Base-by-base conservation (phyloP, 2,329 filamentous ascomycete species). In the Hymenoscyphus scutula region DNA sequence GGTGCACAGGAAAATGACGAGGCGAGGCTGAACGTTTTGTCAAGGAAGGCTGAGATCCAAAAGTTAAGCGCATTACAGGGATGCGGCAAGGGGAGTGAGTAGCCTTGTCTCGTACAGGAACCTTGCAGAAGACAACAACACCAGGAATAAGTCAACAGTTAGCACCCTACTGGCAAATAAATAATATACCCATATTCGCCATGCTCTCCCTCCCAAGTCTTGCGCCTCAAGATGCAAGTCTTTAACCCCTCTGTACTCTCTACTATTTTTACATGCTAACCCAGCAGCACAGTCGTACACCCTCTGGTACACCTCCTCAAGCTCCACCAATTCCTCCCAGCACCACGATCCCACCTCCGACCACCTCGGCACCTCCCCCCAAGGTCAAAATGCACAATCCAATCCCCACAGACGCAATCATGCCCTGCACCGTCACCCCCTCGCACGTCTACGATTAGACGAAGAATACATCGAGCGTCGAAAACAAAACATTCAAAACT, bases 401-500 rank as follows among this genome's bases (percentile, higher is more conserved):
- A 68, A 67, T 10, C 53, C 64, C 10, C 60, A 74, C 62, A 77
- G 77, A 58, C 76, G 77, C 60, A 79, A 76, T 62, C 67, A 82
- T 66, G 68, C 82, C 62, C 76, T 84, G 64, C 79, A 87, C 73
- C 78, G 83, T 69, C 82, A 88, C 29, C 81, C 84, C 1, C 85
- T 97, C 3, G 84, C 89, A 10, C 82, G 88, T 1, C 84, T 97
- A 11, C 81, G 84, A 29, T 79, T 85, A 51, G 94, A 97, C 74
- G 95, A 98, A 77, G 83, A 87, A 64, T 84, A 87, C 62, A 83
- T 96, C 67, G 84, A 88, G 60, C 84, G 89, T 8, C 91, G 94
- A 55, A 92, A 93, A 72, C 78, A 85, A 56, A 92, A 94, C 68
- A 89, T 98, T 32, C 85, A 89, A 56, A 90, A 92, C 71, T 97